These are phyloP conservation scores for Trichoderma lentiforme DNA, from an alignment of 2,329 filamentous ascomycete species.

Conservation along the genomic window DNA sequence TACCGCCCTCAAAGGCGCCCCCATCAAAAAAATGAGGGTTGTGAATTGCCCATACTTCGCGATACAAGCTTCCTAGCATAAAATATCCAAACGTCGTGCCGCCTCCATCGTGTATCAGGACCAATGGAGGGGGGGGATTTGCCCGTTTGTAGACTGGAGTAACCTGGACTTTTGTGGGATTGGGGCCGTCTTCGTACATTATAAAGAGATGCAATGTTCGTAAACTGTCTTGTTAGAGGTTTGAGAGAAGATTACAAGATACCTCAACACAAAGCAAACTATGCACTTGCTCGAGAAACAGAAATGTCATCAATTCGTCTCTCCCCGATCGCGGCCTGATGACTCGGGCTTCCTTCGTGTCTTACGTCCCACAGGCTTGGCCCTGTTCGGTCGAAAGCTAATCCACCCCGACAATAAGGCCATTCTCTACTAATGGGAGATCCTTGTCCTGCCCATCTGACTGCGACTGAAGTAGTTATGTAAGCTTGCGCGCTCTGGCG, in stretches of 20 bases:
- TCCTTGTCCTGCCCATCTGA: neutral
- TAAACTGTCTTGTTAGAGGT: too few relatives aligned
- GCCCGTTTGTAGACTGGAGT: conserved; percentile 21
- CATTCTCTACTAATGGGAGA: neutral
- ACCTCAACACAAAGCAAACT: neutral
- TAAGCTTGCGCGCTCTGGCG: neutral
- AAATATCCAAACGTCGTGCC: conserved; percentile 33
- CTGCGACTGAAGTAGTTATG: neutral
- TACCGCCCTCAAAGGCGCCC: conserved; percentile 27
- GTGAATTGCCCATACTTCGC: conserved; percentile 33
- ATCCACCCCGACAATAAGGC: neutral
- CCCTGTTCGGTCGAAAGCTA: conserved; percentile 15
- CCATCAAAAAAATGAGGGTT: conserved; percentile 29
- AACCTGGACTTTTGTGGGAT: conserved; percentile 25
- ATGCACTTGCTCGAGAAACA: neutral
- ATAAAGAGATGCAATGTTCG: neutral
- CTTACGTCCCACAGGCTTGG: neutral
- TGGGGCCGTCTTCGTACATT: conserved; percentile 26
- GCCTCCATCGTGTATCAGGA: conserved; percentile 32
- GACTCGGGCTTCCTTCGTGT: neutral
- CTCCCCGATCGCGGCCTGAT: neutral
- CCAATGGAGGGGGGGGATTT: conserved; percentile 24
- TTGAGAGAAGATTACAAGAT: neutral
- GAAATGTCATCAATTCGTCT: neutral
- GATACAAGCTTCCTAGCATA: conserved; percentile 27